Base-by-base conservation (phyloP, 2,329 filamentous ascomycete species). In the Truncatella angustata region DNA sequence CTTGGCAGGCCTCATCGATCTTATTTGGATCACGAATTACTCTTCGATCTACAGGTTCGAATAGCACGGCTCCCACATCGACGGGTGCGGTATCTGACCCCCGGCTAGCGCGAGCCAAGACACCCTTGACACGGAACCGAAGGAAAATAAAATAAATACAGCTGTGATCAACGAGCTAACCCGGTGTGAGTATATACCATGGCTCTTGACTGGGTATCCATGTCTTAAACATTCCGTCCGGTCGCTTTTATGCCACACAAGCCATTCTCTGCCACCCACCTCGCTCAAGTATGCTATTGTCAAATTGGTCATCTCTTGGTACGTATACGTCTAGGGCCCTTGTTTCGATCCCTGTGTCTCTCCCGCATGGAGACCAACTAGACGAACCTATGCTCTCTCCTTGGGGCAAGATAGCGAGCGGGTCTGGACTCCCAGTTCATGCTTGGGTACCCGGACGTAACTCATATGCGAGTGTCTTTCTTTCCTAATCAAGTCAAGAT, bases 341-440 rank as follows among this genome's bases (percentile, higher is more conserved):
- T 30, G 24, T 18, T 23, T 16, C 26, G 34, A 46, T 46, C 43
- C 43, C 43, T 46, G 43, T 30, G 43, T 46, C 43, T 46, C 26
- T 46, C 43, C 43, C 43, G 43, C 43, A 23, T n/a, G 16, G 16
- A 23, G 40, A n/a, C 37, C 16, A 21, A 21, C 18, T 18, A 21
- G 24, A 40, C 14, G 24, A 21, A 20, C 16, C 9, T 18, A 11
- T 42, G 40, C 12, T 28, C 21, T 24, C 18, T 43, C 12, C 14
- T 32, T 32, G 28, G 28, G 28, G 28, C 28, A 14, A 14, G 7
- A 9, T 7, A 32, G 28, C 14, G 28, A 32, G 7, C 14, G 14
- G 28, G 14, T 7, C 28, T 14, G 14, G 14, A 32, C 28, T 32
- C 28, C 28, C 28, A 32, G 14, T 7, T 32, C 28, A 32, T 14